Evolutionary conservation across 257 asterid species (phyloP).

Genomic region (Solanum pimpinellifolium): DNA sequence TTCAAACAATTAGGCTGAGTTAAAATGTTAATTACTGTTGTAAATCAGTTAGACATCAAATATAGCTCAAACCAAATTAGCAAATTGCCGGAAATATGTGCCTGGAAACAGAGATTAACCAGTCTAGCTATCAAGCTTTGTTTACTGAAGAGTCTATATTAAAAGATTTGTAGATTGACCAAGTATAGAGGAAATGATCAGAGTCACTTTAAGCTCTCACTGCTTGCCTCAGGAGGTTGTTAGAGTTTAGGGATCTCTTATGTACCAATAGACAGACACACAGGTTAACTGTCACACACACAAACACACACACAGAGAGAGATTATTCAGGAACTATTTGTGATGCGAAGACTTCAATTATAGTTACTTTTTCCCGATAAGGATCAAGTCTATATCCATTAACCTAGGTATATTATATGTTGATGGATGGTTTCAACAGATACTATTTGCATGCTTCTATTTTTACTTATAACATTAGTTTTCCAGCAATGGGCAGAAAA

Average conservation of each 20-base stretch:
- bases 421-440: not conserved
- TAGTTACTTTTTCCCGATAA: not conserved
- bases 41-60: not conserved
- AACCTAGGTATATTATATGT: not conserved
- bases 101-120: not conserved
- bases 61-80: not conserved
- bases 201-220: not conserved
- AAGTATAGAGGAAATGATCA: not conserved
- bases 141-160: not conserved
- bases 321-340: not conserved
- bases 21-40: not conserved
- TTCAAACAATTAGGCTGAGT: not conserved
- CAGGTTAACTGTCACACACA: not conserved
- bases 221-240: not conserved
- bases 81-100: not conserved
- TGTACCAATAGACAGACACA: not conserved
- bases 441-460: not conserved
- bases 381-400: not conserved
- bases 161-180: not conserved
- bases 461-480: not conserved
- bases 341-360: not conserved
- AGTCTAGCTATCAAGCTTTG: not conserved
- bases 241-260: not conserved
- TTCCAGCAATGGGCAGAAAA: not conserved
- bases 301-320: not conserved